These are phyloP conservation scores for Parastagonospora avenae DNA, from an alignment of 2,329 filamentous ascomycete species.

Conservation along the genomic window DNA sequence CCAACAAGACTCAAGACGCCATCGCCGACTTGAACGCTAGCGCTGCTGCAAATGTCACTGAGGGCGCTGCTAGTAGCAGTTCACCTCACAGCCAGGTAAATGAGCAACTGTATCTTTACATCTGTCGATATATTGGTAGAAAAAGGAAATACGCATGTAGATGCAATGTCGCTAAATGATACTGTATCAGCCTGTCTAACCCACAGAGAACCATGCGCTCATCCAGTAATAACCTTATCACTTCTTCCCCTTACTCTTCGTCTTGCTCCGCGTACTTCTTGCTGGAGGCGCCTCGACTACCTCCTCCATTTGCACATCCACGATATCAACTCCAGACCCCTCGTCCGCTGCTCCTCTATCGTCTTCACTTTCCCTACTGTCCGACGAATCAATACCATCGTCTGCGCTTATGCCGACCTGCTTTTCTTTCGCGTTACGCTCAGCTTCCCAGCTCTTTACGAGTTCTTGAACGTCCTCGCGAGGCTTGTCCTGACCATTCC, in stretches of 20 bases:
- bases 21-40: too few relatives aligned
- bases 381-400: conserved; percentile 17
- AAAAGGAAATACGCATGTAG: too few relatives aligned
- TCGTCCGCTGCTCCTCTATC: conserved; percentile 25
- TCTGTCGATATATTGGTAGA: too few relatives aligned
- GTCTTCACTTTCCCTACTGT: background rate
- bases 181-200: too few relatives aligned
- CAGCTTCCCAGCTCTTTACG: conserved; percentile 49
- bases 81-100: too few relatives aligned
- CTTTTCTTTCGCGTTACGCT: conserved; percentile 54
- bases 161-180: too few relatives aligned
- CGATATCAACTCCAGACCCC: background rate
- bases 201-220: too few relatives aligned
- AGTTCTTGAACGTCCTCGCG: conserved; percentile 65
- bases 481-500: conserved; percentile 82
- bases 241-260: conserved; percentile 1
- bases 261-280: background rate
- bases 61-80: too few relatives aligned
- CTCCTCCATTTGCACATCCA: background rate
- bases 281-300: background rate
- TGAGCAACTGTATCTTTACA: too few relatives aligned
- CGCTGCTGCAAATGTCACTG: too few relatives aligned
- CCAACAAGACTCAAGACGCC: too few relatives aligned
- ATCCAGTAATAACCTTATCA: background rate
- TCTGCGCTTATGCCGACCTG: conserved; percentile 11